Conservation (phyloP, 176 grass and related monocot species). For the Paspalum vaginatum region DNA sequence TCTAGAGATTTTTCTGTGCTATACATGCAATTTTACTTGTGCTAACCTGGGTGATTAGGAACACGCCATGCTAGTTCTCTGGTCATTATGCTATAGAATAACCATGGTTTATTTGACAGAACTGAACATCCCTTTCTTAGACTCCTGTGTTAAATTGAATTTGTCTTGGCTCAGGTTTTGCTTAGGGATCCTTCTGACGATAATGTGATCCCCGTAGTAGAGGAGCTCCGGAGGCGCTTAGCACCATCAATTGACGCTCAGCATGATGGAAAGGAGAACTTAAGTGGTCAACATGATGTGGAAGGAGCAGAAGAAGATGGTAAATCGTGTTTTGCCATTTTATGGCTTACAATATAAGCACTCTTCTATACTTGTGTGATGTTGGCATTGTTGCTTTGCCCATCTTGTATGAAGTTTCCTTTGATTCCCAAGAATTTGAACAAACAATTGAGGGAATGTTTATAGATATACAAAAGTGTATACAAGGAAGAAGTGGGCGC, state of each 20-base stretch:
- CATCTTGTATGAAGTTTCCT: constrained; percentile 12
- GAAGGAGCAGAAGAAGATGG: constrained; percentile 83
- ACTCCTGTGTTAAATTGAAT: neutral
- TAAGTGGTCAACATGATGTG: constrained; percentile 63
- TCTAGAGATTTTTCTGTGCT: neutral
- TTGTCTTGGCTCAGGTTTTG: constrained; percentile 60
- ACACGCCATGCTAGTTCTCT: neutral
- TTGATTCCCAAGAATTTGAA: constrained; percentile 6
- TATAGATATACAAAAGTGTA: neutral
- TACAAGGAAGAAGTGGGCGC: neutral
- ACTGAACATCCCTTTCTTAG: constrained; percentile 15
- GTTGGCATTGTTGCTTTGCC: constrained; percentile 7
- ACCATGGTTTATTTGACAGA: constrained; percentile 15
- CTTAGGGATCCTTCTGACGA: constrained; percentile 87
- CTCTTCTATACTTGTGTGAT: constrained; percentile 10
- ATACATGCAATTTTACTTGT: neutral
- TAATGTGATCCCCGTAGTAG: constrained; percentile 83
- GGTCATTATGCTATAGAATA: neutral
- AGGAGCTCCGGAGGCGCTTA: constrained; percentile 80
- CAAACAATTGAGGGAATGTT: neutral
- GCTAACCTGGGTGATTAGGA: neutral
- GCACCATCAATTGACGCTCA: constrained; percentile 47
- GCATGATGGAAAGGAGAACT: constrained; percentile 62
- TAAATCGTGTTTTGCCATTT: constrained; percentile 35
- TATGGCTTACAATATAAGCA: constrained; percentile 6